A percentile compares a stretch with the other conserved stretches of the same genome.
These are phyloP conservation scores for Phytophthora vignae DNA, from an alignment of 352 stramenopile genomes.

Conservation along the genomic window DNA sequence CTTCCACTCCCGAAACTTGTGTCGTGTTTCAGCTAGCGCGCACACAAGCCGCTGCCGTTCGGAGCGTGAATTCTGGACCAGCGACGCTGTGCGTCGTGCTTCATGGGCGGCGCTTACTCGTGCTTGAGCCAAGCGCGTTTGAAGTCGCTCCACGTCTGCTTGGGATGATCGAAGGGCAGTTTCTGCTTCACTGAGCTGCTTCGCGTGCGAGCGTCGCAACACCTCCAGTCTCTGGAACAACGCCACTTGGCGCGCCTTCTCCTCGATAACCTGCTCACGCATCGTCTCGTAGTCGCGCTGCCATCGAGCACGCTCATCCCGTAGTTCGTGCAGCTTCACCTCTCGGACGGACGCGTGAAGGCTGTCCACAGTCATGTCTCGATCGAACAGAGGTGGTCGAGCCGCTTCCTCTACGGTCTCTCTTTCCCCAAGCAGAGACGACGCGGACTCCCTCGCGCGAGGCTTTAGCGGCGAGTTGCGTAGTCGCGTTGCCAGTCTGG, in stretches of 20 bases:
- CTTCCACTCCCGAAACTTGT: conserved; percentile 78
- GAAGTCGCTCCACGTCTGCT: conserved; percentile 37
- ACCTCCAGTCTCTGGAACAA: conserved; percentile 40
- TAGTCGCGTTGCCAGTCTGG: conserved; percentile 23
- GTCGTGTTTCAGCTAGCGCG: conserved; percentile 59
- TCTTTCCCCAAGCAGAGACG: conserved; percentile 7
- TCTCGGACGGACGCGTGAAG: conserved; percentile 20
- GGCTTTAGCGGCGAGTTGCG: conserved; percentile 37
- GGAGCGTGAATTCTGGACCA: conserved; percentile 32
- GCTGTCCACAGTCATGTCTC: conserved; percentile 5
- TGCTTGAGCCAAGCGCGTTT: conserved; percentile 30
- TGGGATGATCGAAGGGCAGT: conserved; percentile 24
- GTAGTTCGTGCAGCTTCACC: conserved; percentile 31
- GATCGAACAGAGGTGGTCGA: conserved; percentile 4
- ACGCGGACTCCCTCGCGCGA: conserved; percentile 4
- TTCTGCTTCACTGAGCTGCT: conserved; percentile 29
- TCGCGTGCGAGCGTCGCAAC: conserved; percentile 23
- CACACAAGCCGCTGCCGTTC: conserved; percentile 66
- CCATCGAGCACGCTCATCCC: conserved; percentile 24
- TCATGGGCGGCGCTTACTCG: conserved; percentile 27
- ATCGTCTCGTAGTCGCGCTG: conserved; percentile 40
- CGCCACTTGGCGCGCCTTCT: conserved; percentile 40
- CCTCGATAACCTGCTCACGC: conserved; percentile 43
- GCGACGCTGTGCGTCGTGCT: conserved; percentile 37
- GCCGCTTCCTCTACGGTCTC: conserved; percentile 9